Evolutionary conservation across 805 yeast genomes (phyloP).

Genomic region (Candida orba): DNA sequence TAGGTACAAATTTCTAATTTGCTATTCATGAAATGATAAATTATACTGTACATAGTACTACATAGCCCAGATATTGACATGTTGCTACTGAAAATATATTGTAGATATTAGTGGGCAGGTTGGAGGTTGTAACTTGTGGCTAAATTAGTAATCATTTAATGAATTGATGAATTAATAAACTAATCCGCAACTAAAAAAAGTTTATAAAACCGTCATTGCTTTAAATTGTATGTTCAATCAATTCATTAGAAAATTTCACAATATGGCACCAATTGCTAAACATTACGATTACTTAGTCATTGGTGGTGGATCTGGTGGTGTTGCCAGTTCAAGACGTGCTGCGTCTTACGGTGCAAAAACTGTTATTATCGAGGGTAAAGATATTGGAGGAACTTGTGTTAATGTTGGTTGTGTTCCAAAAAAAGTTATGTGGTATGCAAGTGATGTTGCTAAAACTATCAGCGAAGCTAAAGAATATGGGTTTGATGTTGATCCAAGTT

Average conservation of each 20-base stretch:
- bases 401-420: slow-evolving; percentile 99
- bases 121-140: no score
- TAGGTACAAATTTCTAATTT: no score
- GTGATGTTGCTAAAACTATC: slow-evolving; percentile 75
- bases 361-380: slow-evolving; percentile 70
- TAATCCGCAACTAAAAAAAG: neutral
- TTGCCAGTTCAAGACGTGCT: slow-evolving; percentile 96
- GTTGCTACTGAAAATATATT: no score
- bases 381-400: slow-evolving; percentile 96
- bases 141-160: no score
- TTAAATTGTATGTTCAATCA: slow-evolving; percentile 6
- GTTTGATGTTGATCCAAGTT: slow-evolving; percentile 50
- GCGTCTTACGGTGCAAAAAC: slow-evolving; percentile 90
- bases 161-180: no score
- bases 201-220: neutral
- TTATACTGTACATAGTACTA: no score
- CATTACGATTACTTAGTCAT: slow-evolving; percentile 90
- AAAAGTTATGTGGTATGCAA: slow-evolving; percentile 98
- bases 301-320: slow-evolving; percentile 99
- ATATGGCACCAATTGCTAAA: slow-evolving; percentile 49
- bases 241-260: slow-evolving; percentile 14
- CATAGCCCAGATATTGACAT: no score
- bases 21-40: no score
- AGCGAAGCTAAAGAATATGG: slow-evolving; percentile 80
- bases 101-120: no score